Conservation (phyloP, 2,329 filamentous ascomycete genomes). For the Zalaria obscura region DNA sequence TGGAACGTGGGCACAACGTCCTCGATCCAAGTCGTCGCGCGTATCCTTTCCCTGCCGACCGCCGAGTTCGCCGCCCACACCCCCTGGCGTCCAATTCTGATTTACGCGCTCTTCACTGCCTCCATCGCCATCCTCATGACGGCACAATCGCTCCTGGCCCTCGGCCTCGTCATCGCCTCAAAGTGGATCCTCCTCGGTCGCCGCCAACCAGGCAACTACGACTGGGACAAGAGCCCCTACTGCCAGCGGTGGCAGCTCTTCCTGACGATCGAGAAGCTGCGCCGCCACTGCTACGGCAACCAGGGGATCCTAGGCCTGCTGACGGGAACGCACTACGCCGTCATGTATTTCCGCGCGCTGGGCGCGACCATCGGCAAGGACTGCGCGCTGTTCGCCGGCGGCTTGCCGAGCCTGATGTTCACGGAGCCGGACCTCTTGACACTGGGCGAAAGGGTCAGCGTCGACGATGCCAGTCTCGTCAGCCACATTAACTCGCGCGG, state of each 20-base stretch:
- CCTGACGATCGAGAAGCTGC: slow-evolving; percentile 36
- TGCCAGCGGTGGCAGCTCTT: slow-evolving; percentile 46
- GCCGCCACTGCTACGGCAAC: slow-evolving; percentile 35
- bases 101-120: slow-evolving; percentile 27
- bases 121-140: slow-evolving; percentile 30
- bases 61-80: slow-evolving; percentile 4
- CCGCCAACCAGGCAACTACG: slow-evolving; percentile 37
- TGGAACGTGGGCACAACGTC: slow-evolving; percentile 38
- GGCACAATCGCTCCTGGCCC: slow-evolving; percentile 28
- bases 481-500: slow-evolving; percentile 43
- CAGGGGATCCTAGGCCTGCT: slow-evolving; percentile 38
- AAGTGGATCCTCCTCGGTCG: slow-evolving; percentile 41
- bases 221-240: slow-evolving; percentile 43
- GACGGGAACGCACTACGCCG: slow-evolving; percentile 38
- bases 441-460: slow-evolving; percentile 37
- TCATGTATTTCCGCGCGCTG: slow-evolving; percentile 39
- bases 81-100: slow-evolving; percentile 18
- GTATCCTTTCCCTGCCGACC: slow-evolving; percentile 17
- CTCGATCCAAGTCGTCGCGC: slow-evolving; percentile 32
- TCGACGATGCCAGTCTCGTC: slow-evolving; percentile 43
- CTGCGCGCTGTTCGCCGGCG: slow-evolving; percentile 41
- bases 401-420: slow-evolving; percentile 37
- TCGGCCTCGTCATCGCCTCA: slow-evolving; percentile 28
- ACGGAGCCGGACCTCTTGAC: slow-evolving; percentile 44
- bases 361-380: slow-evolving; percentile 41